Evolutionary conservation across 1,284 basidiomycete species (phyloP), one percentile per base, ranked within the genome.

Genomic region (Fomitopsis betulina): DNA sequence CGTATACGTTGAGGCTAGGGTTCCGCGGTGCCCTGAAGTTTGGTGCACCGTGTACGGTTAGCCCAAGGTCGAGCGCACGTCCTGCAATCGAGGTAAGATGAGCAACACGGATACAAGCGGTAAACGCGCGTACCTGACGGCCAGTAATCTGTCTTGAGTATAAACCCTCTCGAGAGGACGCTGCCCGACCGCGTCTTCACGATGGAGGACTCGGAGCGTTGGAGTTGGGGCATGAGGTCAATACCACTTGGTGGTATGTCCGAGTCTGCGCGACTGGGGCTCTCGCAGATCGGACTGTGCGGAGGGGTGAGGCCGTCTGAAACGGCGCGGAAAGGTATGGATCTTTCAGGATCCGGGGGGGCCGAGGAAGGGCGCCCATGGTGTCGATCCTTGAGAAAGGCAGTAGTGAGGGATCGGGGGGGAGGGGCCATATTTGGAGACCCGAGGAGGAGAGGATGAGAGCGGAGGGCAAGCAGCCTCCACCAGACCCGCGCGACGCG

Each of bases 131-230:
- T 59, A 85, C 91, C 90, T 63, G 90, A 91, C 37, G 94, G 93
- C 73, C 95, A 94, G 70, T 93, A 84, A 73, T 96, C 93, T 21
- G 95, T 96, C 79, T 98, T 98, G 63, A 98, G 76, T 59, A 98
- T 95, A 70, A 95, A 93, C 0, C 92, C 94, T 67, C 96, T 77
- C 17, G 89, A 91, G 19, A 98, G 78, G 10, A 98, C 95, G 65
- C 91, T 94, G 27, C 95, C 95, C 2, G 83, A 79, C 54, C 95
- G 80, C 13, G 91, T 90, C 74, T 96, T 96, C 59, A 98, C 94
- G 19, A 96, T 83, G 1, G 85, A 84, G 0, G 84, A 76, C 53
- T 81, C 86, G 38, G 87, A 85, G 17, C 82, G 82, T 62, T 85
- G 79, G 4, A 91, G 76, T 60, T 79, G 78, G 51, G 75, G 73